These are phyloP conservation scores for Garcia nutans DNA, from an alignment of 345 rosid species.

Conservation along the genomic window DNA sequence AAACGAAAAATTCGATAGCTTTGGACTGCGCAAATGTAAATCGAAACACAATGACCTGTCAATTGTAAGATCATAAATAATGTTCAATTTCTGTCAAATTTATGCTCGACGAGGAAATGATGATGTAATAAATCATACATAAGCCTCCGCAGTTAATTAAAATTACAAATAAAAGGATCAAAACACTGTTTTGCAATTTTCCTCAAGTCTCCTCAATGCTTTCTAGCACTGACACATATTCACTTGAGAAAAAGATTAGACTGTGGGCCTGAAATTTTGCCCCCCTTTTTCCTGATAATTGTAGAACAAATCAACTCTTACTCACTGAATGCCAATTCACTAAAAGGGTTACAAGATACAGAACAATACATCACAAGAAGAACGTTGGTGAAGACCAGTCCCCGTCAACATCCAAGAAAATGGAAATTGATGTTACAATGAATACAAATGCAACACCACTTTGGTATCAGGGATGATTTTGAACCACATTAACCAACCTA, in stretches of 20 bases:
- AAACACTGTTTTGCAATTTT: neutral
- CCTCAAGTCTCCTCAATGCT: neutral
- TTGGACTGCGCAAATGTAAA: no score
- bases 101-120: neutral
- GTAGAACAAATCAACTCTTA: neutral
- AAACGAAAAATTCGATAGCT: no score
- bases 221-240: neutral
- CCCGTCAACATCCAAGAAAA: conserved; percentile 23
- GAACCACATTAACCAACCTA: conserved; percentile 28
- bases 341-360: conserved; percentile 12
- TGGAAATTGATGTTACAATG: conserved; percentile 18
- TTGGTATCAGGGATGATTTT: conserved; percentile 20
- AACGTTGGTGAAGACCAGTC: conserved; percentile 16
- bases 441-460: conserved; percentile 15
- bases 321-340: conserved; percentile 11
- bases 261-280: conserved; percentile 3
- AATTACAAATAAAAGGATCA: neutral
- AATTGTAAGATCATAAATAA: neutral
- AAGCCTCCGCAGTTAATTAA: neutral
- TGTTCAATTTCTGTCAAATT: neutral
- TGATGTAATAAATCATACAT: neutral
- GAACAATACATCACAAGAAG: conserved; percentile 18
- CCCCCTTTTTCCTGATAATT: neutral
- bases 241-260: conserved; percentile 2
- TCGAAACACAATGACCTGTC: no score